A percentile compares a stretch with the other conserved stretches of the same genome.
Conservation (phyloP, 2,329 filamentous ascomycete species). For the Exophiala aquamarina region DNA sequence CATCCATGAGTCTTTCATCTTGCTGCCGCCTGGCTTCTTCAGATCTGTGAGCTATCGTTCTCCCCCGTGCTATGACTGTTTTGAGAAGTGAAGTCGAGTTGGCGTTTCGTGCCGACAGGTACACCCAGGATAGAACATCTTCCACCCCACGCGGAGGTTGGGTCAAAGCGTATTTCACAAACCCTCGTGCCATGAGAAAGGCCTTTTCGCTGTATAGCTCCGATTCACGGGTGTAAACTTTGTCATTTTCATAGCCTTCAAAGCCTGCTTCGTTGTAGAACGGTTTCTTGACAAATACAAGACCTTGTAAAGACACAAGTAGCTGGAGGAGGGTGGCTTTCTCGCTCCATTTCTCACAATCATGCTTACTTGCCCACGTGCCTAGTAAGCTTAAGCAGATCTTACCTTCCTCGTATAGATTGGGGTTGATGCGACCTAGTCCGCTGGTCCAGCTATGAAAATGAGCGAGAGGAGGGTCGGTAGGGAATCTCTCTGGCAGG, state of each 20-base stretch:
- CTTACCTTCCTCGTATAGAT: constrained; percentile 63
- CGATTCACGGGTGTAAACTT: constrained; percentile 46
- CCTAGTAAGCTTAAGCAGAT: constrained; percentile 61
- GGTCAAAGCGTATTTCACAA: constrained; percentile 50
- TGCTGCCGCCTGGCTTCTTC: constrained; percentile 10
- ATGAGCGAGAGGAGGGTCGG: constrained; percentile 52
- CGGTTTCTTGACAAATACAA: constrained; percentile 59
- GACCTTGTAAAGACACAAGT: constrained; percentile 56
- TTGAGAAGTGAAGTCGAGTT: constrained; percentile 8
- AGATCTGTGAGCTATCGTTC: constrained; percentile 31
- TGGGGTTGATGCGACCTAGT: constrained; percentile 58
- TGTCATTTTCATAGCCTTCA: constrained; percentile 50
- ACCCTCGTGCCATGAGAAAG: constrained; percentile 53
- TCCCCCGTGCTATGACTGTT: constrained; percentile 29
- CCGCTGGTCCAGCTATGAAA: constrained; percentile 61
- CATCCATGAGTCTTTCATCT: constrained; percentile 27
- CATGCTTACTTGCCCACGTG: constrained; percentile 57
- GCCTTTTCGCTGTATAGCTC: constrained; percentile 55
- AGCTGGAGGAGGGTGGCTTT: constrained; percentile 59
- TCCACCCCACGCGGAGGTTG: constrained; percentile 46
- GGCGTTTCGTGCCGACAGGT: constrained; percentile 33
- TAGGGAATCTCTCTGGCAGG: constrained; percentile 51
- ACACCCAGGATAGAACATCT: constrained; percentile 55
- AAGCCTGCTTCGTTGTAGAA: constrained; percentile 67
- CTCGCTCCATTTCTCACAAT: constrained; percentile 54